A percentile compares a stretch with the other conserved stretches of the same genome.
Evolutionary conservation across 495 filamentous ascomycete genomes (phyloP).

Genomic region (Penicillium canescens): DNA sequence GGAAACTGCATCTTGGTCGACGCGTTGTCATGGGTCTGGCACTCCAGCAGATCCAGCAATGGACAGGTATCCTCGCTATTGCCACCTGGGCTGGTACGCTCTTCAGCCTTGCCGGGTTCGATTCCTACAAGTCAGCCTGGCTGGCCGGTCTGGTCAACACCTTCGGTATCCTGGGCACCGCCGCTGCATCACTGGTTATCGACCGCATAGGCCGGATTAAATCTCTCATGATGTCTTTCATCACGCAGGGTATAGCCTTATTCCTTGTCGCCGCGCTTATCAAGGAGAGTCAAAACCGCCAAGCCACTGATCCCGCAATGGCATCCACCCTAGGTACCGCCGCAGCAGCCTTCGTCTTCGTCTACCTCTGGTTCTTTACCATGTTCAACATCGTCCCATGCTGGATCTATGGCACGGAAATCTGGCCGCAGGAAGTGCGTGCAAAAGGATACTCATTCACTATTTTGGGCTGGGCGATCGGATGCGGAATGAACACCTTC

Average conservation of each 20-base stretch:
- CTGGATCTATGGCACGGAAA: slow-evolving; percentile 8
- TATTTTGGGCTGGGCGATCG: slow-evolving; percentile 5
- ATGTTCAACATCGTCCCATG: slow-evolving; percentile 8
- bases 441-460: slow-evolving; percentile 7
- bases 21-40: slow-evolving; percentile 8
- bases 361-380: slow-evolving; percentile 8
- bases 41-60: slow-evolving; percentile 8
- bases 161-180: slow-evolving; percentile 6
- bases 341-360: slow-evolving; percentile 5
- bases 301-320: slow-evolving; percentile 4
- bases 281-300: too few species aligned
- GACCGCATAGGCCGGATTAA: slow-evolving; percentile 5
- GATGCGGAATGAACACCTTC: slow-evolving; percentile 5
- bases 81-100: slow-evolving; percentile 8
- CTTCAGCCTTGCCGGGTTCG: slow-evolving; percentile 6
- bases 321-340: slow-evolving; percentile 5
- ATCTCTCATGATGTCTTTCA: slow-evolving; percentile 6
- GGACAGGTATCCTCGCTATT: slow-evolving; percentile 8
- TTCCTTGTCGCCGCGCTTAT: too few species aligned
- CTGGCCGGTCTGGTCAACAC: slow-evolving; percentile 9
- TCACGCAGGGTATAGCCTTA: slow-evolving; percentile 4
- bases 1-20: slow-evolving; percentile 11
- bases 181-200: slow-evolving; percentile 8
- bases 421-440: slow-evolving; percentile 7
- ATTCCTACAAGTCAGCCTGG: slow-evolving; percentile 8